phyloP scores from a whole-genome alignment of 2,329 filamentous ascomycete genomes.

The Fusarium zealandicum region DNA sequence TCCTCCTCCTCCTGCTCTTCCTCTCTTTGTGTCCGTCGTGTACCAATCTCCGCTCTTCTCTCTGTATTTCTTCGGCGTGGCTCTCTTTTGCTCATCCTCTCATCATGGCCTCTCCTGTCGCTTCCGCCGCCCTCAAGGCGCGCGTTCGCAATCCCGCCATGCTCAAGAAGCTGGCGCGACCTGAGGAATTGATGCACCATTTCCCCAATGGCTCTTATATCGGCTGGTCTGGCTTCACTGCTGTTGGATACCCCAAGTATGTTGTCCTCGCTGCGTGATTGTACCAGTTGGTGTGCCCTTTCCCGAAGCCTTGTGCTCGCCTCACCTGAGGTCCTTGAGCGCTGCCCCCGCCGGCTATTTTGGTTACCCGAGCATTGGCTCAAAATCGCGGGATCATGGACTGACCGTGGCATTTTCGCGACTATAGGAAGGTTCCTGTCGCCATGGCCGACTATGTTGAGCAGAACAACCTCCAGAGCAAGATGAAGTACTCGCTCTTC shows the following conservation, averaged over 20 bases:
- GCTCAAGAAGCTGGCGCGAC: constrained; percentile 79
- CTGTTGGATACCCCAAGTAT: constrained; percentile 84
- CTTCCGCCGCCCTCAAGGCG: constrained; percentile 77
- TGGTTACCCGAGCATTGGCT: constrained; percentile 26
- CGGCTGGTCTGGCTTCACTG: constrained; percentile 91
- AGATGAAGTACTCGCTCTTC: constrained; percentile 86
- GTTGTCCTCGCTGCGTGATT: constrained; percentile 8
- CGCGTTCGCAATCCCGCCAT: constrained; percentile 79
- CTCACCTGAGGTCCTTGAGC: background rate
- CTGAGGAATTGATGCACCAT: constrained; percentile 79
- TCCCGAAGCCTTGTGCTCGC: background rate
- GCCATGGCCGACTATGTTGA: constrained; percentile 89
- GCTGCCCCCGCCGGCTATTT: constrained; percentile 26
- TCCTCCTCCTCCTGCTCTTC: constrained; percentile 9
- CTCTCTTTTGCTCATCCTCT: constrained; percentile 12
- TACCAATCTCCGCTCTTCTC: constrained; percentile 34
- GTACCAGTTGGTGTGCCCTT: background rate
- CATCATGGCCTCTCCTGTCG: constrained; percentile 59
- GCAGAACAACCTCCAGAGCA: constrained; percentile 81
- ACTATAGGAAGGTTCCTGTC: constrained; percentile 77
- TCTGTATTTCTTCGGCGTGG: constrained; percentile 18
- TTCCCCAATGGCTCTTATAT: constrained; percentile 89
- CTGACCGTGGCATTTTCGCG: constrained; percentile 18
- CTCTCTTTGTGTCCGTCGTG: constrained; percentile 3
- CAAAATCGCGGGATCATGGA: constrained; percentile 4